Evolutionary conservation across 768 basidiomycete species (phyloP), one percentile per base, ranked within the genome.

Genomic region (Agaricus sinodeliciosus): DNA sequence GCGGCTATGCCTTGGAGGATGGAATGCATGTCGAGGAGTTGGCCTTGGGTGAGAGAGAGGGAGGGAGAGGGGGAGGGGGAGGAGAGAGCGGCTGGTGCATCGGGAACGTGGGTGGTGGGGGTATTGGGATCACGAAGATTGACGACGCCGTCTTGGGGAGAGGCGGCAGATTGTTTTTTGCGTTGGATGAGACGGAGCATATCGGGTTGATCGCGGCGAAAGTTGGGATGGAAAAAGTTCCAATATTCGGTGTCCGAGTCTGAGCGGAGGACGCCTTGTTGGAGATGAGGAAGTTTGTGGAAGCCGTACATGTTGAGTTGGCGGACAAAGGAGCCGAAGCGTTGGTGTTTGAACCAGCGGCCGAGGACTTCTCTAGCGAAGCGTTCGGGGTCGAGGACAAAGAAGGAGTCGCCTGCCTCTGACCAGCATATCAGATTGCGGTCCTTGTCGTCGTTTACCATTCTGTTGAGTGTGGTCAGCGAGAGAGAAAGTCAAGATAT

Each of bases 261-360:
- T 65, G 82, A 80, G 63, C 84, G 87, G 57, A 97, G 78, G 25
- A 92, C 93, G 43, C 94, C 94, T 67, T 95, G 90, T 62, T 95
- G 94, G 16, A 97, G 82, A 64, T 98, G 94, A 0, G 94, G 94
- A 43, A 97, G 91, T 72, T 89, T 89, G 77, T 90, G 89, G 67
- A 94, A 93, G 50, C 90, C 90, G 67, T 94, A 96, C 89, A 94
- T 94, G 76, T 94, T 96, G 59, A 94, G 77, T 64, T 96, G 92
- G 12, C 92, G 79, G 15, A 94, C 92, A 60, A 96, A 96, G 31
- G 87, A 89, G 53, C 82, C 80, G 69, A 96, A 98, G 66, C 95
- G 96, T 56, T 87, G 84, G 71, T 98, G 96, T 67, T 99, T 99
- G 82, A 97, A 99, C 84, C 88, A 98, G 60, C 90, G 88, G 67